Base-by-base conservation (phyloP, 768 basidiomycete species). In the Termitomyces sp. region DNA sequence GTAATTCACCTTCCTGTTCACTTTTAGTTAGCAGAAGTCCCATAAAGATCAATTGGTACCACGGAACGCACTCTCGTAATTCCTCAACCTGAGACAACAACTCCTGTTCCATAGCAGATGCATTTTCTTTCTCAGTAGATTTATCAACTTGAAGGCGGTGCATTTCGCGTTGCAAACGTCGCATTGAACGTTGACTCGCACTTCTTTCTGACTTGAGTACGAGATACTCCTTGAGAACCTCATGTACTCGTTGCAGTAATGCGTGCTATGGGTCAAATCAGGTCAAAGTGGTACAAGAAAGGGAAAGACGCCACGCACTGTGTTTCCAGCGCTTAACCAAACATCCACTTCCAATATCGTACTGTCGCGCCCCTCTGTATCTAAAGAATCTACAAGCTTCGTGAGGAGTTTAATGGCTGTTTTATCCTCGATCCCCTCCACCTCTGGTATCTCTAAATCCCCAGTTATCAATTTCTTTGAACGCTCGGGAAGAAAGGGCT, bases 311-410 rank as follows among this genome's bases (percentile, higher is more conserved):
- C 67, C 61, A 68, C 73, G 64, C 48, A 77, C 76, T 57, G 72
- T 62, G 52, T 78, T 79, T 0, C 72, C 68, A 32, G 72, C 58
- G 44, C 73, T 76, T n/a, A 88, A 72, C 82, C 83, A 88, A 33
- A 66, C 62, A 52, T 80, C 76, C 40, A 82, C 79, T 63, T 84
- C 81, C 22, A 65, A 65, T 26, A 79, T 68, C 22, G 65, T 8
- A 71, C 73, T 46, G 68, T 73, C 32, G 14, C 41, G 20, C 10
- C 20, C 67, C 26, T 76, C 69, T 18, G 72, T 68, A 49, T 79
- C 76, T 72, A 78, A 80, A 36, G 72, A 65, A 30, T 75, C 44
- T 1, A 69, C 68, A 9, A 79, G 62, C 54, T 70, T 68, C 58
- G 74, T 69, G 41, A 80, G 51, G 40, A 77, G 66, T 52, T 75